Evolutionary conservation across 148 eudicot genomes (phyloP).

Genomic region (Dysphania ambrosioides): DNA sequence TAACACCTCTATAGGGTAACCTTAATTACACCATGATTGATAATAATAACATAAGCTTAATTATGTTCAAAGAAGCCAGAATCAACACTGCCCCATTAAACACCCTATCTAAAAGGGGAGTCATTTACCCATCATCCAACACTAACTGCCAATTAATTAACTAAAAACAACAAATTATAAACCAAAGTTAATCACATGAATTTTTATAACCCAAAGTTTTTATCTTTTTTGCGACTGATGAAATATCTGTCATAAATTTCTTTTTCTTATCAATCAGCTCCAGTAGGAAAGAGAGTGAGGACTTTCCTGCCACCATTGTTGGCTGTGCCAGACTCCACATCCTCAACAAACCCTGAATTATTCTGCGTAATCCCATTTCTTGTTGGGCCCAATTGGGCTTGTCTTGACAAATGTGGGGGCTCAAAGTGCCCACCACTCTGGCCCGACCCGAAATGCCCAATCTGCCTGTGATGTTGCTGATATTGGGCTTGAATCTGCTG

Average conservation of each 20-base stretch:
- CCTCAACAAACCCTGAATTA: slow-evolving; percentile 56
- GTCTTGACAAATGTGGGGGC: slow-evolving; percentile 54
- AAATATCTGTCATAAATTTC: background rate
- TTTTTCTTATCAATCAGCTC: slow-evolving; percentile 54
- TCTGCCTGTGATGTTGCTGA: slow-evolving; percentile 49
- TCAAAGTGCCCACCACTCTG: slow-evolving; percentile 47
- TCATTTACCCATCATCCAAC: slow-evolving; percentile 7
- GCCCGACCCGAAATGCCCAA: slow-evolving; percentile 53
- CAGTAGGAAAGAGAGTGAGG: slow-evolving; percentile 76
- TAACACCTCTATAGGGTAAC: slow-evolving; percentile 24
- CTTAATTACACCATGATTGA: slow-evolving; percentile 28
- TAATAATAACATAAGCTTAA: background rate
- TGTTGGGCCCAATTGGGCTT: slow-evolving; percentile 41
- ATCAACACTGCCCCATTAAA: slow-evolving; percentile 21
- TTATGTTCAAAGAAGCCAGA: slow-evolving; percentile 24
- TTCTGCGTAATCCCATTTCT: slow-evolving; percentile 45
- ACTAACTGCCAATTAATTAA: slow-evolving; percentile 18
- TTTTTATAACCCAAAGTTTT: slow-evolving; percentile 15
- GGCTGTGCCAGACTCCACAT: slow-evolving; percentile 51
- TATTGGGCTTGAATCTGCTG: slow-evolving; percentile 40
- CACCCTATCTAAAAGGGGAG: background rate
- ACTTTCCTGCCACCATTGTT: slow-evolving; percentile 50
- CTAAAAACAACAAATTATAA: slow-evolving; percentile 18
- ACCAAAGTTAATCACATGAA: slow-evolving; percentile 21
- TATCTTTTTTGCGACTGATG: background rate